Base-by-base conservation (phyloP, 1,284 basidiomycete genomes). In the Lignosus rhinocerotis region DNA sequence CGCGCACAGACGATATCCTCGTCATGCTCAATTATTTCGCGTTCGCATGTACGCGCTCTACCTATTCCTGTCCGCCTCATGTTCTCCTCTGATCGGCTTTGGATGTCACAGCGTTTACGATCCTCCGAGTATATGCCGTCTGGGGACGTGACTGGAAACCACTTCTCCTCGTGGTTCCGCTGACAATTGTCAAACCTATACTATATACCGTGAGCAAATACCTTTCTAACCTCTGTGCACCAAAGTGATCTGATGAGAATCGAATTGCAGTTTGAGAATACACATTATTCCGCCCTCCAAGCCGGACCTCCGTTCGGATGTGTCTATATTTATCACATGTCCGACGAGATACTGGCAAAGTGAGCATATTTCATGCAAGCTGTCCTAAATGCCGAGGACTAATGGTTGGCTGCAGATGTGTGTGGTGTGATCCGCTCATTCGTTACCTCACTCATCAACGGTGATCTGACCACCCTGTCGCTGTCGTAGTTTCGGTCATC, bases 71-170 rank as follows among this genome's bases (percentile, higher is more conserved):
- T 25, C 43, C 12, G n/a, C 6, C 4, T 8, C 41, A 10, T 10
- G 12, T 31, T 7, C 19, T 10, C 7, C 17, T 17, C 11, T 43
- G 38, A 16, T 51, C 11, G 7, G 6, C 16, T n/a, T 11, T 30
- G 10, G 11, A n/a, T 17, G 19, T 16, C 32, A 3, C 33, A 62
- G 61, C 53, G 7, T 55, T 57, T 51, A 55, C 46, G 9, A 17
- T 33, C 10, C 42, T 63, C 10, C 55, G 58, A 2, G 53, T 60
- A 10, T 60, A 55, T 25, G 56, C 44, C 11, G 46, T 63, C 10
- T 60, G 58, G 56, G 56, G 51, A 3, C 43, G 43, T 16, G 59
- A 60, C 25, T 63, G 59, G 62, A 60, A 32, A 17, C 56, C 58
- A 1, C 36, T 58, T 3, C 8, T 59, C 3, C 2, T 60, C 2